phyloP scores from a whole-genome alignment of 192 early-diverging fungal genomes.

The Pilaira anomala region DNA sequence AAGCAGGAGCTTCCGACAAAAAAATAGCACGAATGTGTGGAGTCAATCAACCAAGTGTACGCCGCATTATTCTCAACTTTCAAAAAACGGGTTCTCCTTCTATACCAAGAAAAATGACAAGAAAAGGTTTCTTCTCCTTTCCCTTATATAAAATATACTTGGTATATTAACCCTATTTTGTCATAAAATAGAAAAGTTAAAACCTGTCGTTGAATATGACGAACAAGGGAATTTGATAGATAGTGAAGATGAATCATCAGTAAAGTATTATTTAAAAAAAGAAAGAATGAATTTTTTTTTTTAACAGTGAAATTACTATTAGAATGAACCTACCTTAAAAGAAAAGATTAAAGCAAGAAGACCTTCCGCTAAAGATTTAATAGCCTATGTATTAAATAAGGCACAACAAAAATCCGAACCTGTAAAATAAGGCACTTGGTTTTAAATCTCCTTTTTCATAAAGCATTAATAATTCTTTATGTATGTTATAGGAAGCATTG shows the following conservation, averaged over 20 bases:
- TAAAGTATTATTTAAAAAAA: neutral
- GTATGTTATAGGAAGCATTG: neutral
- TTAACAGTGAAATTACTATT: neutral
- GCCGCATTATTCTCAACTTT: neutral
- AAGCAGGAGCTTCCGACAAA: neutral
- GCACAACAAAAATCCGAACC: constrained; percentile 10
- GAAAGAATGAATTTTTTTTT: neutral
- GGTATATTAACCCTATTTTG: neutral
- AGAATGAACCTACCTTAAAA: neutral
- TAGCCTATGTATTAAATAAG: constrained; percentile 11
- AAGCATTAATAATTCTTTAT: neutral
- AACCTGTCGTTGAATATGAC: constrained; percentile 3
- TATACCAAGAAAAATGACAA: constrained; percentile 1
- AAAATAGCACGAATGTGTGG: neutral
- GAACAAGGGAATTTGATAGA: constrained; percentile 1
- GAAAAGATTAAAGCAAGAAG: constrained; percentile 1
- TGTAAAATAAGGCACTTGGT: neutral
- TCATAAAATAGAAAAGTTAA: neutral
- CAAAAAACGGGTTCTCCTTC: constrained; percentile 10
- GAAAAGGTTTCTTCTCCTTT: neutral
- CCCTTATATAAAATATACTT: neutral
- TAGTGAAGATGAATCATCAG: constrained; percentile 5
- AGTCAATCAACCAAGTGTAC: neutral
- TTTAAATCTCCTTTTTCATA: too few relatives aligned
- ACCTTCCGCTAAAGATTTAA: constrained; percentile 7